phyloP scores from a whole-genome alignment of 257 asterid genomes.

The Paraleonurus japonicus region DNA sequence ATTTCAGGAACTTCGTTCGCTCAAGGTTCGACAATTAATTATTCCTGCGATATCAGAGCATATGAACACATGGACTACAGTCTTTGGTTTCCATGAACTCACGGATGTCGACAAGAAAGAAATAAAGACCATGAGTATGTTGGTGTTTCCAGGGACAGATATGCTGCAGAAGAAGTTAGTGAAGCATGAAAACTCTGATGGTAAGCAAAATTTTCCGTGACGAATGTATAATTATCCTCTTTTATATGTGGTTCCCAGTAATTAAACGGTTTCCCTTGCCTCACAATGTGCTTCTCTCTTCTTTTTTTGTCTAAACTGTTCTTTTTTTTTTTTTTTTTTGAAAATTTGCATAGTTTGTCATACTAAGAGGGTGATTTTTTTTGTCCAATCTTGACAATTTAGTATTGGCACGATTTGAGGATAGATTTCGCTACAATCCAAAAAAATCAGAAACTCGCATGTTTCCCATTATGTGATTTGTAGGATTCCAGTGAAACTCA shows the following conservation, averaged over 20 bases:
- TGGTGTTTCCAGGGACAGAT: constrained; percentile 96
- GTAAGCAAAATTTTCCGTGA: constrained; percentile 35
- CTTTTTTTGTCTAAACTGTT: neutral
- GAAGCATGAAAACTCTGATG: constrained; percentile 52
- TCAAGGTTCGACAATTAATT: constrained; percentile 63
- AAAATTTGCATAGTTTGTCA: neutral
- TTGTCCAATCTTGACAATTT: neutral
- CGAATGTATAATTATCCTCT: neutral
- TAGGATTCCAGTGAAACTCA: neutral
- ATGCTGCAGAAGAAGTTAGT: constrained; percentile 79
- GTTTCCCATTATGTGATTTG: neutral
- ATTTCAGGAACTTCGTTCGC: constrained; percentile 69
- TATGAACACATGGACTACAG: constrained; percentile 77
- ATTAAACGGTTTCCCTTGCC: constrained; percentile 2
- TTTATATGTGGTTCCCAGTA: neutral
- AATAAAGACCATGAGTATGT: constrained; percentile 69
- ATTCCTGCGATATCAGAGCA: constrained; percentile 98
- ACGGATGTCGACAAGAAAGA: constrained; percentile 54
- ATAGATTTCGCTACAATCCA: neutral
- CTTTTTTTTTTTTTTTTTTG: too few species aligned
- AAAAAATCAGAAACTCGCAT: neutral
- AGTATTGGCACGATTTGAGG: neutral
- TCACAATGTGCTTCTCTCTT: neutral
- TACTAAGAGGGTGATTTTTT: neutral
- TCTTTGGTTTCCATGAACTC: constrained; percentile 71